Percentiles rank a stretch among this genome's conserved stretches.
Evolutionary conservation across 2,329 filamentous ascomycete species (phyloP).

Genomic region (Metarhizium album): DNA sequence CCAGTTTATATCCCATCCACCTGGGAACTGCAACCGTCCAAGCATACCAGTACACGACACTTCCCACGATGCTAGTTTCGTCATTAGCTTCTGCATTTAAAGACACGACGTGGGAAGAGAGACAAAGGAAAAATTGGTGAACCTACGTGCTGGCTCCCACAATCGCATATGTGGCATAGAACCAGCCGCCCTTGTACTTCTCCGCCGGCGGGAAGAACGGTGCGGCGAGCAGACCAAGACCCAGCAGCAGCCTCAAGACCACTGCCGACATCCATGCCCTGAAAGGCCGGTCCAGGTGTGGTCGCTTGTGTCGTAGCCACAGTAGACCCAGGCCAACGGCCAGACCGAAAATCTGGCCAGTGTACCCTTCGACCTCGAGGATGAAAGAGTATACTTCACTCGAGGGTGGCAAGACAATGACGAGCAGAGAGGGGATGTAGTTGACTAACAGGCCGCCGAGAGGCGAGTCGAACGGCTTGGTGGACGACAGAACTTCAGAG

Average conservation of each 20-base stretch:
- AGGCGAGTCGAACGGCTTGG: constrained; percentile 55
- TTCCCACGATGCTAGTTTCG: constrained; percentile 40
- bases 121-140: too few species aligned
- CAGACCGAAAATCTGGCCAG: constrained; percentile 49
- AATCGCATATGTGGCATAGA: constrained; percentile 43
- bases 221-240: constrained; percentile 43
- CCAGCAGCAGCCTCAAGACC: constrained; percentile 41
- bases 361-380: constrained; percentile 60
- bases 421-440: constrained; percentile 55
- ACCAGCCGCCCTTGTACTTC: constrained; percentile 32
- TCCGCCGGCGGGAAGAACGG: constrained; percentile 51
- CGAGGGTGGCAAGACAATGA: constrained; percentile 55
- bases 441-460: constrained; percentile 58
- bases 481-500: constrained; percentile 48
- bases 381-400: constrained; percentile 62
- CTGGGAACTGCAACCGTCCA: constrained; percentile 52
- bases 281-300: constrained; percentile 52
- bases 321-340: constrained; percentile 48
- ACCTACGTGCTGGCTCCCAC: constrained; percentile 43
- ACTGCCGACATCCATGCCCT: constrained; percentile 53
- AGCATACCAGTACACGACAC: constrained; percentile 56
- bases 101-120: background rate
- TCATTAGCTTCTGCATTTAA: background rate
- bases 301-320: constrained; percentile 47
- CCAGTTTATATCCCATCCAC: constrained; percentile 48